Evolutionary conservation across 2,329 filamentous ascomycete genomes (phyloP).

Genomic region (Penicillium freii): DNA sequence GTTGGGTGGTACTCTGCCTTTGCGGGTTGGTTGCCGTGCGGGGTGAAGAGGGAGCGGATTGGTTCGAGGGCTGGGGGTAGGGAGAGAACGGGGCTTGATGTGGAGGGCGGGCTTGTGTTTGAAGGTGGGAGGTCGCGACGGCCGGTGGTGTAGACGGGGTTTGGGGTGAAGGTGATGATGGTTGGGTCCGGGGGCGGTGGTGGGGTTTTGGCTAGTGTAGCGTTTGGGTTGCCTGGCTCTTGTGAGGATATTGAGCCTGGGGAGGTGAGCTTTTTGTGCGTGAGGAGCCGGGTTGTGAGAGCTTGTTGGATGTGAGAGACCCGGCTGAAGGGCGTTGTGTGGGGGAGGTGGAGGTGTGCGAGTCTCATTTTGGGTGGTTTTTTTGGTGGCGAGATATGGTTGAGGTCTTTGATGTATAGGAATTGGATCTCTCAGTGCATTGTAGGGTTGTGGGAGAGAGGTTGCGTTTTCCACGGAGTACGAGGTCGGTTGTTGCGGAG

Average conservation of each 20-base stretch:
- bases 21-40: constrained; percentile 26
- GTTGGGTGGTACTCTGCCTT: constrained; percentile 66
- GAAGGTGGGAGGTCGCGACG: constrained; percentile 64
- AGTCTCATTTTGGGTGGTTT: constrained; percentile 47
- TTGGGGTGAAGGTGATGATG: constrained; percentile 77
- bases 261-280: constrained; percentile 55
- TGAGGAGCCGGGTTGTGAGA: constrained; percentile 58
- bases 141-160: constrained; percentile 85
- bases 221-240: constrained; percentile 17
- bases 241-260: constrained; percentile 20
- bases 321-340: constrained; percentile 54
- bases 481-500: constrained; percentile 25
- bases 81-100: constrained; percentile 39
- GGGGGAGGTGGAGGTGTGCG: constrained; percentile 60
- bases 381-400: not conserved
- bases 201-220: constrained; percentile 16
- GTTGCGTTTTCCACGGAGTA: constrained; percentile 23
- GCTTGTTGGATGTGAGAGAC: constrained; percentile 57
- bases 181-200: constrained; percentile 59
- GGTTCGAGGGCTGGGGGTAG: constrained; percentile 38
- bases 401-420: not conserved
- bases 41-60: constrained; percentile 36
- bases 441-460: not conserved
- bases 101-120: constrained; percentile 30
- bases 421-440: not conserved